phyloP scores from a whole-genome alignment of 331 rosid species.

The Malus hybrid region DNA sequence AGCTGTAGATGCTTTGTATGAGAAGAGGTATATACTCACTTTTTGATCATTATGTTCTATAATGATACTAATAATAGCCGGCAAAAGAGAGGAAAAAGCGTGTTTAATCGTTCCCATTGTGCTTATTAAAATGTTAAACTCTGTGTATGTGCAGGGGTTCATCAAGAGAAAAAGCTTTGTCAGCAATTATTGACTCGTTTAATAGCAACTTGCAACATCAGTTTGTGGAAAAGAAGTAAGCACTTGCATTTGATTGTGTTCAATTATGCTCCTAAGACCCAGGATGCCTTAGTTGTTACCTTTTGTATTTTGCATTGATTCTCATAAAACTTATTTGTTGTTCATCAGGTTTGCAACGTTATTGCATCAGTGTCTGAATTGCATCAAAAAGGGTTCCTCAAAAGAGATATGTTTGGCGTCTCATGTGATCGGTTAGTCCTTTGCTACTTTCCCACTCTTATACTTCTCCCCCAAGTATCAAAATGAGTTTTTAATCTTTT shows the following conservation, averaged over 20 bases:
- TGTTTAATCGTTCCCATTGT: not conserved
- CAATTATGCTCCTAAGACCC: not conserved
- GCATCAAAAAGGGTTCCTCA: conserved; percentile 64
- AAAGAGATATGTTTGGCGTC: conserved; percentile 79
- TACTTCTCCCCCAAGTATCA: not conserved
- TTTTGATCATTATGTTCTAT: not conserved
- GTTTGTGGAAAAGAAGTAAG: conserved; percentile 85
- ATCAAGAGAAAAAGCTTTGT: conserved; percentile 73
- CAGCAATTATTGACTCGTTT: conserved; percentile 55
- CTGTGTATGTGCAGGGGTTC: conserved; percentile 50
- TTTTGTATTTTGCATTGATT: not conserved
- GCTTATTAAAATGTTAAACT: not conserved
- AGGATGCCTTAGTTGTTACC: not conserved
- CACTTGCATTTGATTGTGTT: not conserved
- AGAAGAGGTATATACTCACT: conserved; percentile 52
- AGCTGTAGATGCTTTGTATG: conserved; percentile 82
- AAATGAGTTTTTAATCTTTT: conserved; percentile 7
- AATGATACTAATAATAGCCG: not conserved
- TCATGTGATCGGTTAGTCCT: conserved; percentile 64
- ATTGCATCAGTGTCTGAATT: conserved; percentile 75
- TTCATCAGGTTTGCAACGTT: conserved; percentile 74
- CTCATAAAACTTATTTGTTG: not conserved
- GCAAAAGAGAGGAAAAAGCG: too few relatives aligned
- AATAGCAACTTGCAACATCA: conserved; percentile 62
- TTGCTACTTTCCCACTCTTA: not conserved